These are phyloP conservation scores for Verticillium isaacii DNA, from an alignment of 2,329 filamentous ascomycete genomes.

Conservation along the genomic window DNA sequence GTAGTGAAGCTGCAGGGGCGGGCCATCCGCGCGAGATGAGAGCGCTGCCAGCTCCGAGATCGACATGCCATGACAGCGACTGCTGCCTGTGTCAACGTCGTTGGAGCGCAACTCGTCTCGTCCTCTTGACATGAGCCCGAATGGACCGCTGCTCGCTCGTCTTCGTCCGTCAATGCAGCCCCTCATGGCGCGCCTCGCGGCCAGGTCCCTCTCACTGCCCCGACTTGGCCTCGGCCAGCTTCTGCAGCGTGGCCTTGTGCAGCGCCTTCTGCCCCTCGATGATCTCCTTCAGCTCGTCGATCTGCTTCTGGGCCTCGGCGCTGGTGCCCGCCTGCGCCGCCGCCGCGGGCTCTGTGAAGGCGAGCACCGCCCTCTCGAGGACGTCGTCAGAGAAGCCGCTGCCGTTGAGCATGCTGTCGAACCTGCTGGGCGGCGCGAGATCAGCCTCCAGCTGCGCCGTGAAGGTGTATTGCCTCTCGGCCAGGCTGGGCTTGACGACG, in stretches of 20 bases:
- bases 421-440: slow-evolving; percentile 32
- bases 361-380: slow-evolving; percentile 45
- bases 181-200: not conserved
- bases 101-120: too few species aligned
- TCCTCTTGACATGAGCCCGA: too few species aligned
- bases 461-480: slow-evolving; percentile 59
- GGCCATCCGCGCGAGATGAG: too few species aligned
- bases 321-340: slow-evolving; percentile 23
- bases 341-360: slow-evolving; percentile 30
- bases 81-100: too few species aligned
- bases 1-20: too few species aligned
- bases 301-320: slow-evolving; percentile 20
- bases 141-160: too few species aligned
- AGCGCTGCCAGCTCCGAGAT: too few species aligned
- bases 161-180: too few species aligned
- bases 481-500: slow-evolving; percentile 77
- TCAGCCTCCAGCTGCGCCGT: slow-evolving; percentile 56
- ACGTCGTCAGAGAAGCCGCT: slow-evolving; percentile 42
- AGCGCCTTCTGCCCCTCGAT: slow-evolving; percentile 30
- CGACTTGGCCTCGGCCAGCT: slow-evolving; percentile 20
- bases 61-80: too few species aligned
- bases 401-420: slow-evolving; percentile 38
- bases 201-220: not conserved
- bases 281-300: slow-evolving; percentile 33
- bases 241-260: slow-evolving; percentile 26